These are phyloP conservation scores for Tulasnella sp. DNA, from an alignment of 768 basidiomycete species.

Conservation along the genomic window DNA sequence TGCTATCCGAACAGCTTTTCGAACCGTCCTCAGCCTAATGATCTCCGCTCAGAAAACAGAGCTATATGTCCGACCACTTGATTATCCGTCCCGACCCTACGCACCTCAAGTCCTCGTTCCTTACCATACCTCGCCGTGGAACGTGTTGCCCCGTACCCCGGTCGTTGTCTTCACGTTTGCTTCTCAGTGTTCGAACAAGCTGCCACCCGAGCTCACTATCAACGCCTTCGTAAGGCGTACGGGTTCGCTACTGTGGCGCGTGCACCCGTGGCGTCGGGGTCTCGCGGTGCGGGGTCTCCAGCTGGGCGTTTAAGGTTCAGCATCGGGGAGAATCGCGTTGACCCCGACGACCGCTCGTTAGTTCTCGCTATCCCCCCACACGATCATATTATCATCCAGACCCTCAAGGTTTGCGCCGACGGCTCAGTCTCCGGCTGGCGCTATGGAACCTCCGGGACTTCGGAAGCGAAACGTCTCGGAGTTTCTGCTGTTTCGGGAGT, in stretches of 20 bases:
- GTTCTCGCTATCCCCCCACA: background rate
- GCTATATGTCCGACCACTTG: background rate
- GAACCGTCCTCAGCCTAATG: background rate
- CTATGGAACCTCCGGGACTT: background rate
- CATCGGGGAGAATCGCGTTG: background rate
- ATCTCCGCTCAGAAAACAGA: background rate
- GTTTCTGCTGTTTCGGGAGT: background rate
- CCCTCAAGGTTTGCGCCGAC: background rate
- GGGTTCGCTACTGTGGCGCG: background rate
- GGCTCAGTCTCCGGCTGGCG: background rate
- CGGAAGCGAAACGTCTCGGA: background rate
- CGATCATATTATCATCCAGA: background rate
- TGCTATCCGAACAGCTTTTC: background rate
- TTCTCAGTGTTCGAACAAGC: background rate
- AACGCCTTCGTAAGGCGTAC: background rate
- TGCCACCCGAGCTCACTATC: background rate
- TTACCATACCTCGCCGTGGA: background rate
- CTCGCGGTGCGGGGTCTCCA: background rate
- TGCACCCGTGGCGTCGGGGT: background rate
- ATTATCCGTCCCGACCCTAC: background rate
- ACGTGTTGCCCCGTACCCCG: background rate
- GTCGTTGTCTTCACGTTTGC: background rate
- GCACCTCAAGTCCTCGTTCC: background rate
- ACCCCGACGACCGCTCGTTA: background rate
- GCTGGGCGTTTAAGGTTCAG: background rate